Base-by-base conservation (phyloP, 805 yeast genomes). In the Barnettozyma vustinii region DNA sequence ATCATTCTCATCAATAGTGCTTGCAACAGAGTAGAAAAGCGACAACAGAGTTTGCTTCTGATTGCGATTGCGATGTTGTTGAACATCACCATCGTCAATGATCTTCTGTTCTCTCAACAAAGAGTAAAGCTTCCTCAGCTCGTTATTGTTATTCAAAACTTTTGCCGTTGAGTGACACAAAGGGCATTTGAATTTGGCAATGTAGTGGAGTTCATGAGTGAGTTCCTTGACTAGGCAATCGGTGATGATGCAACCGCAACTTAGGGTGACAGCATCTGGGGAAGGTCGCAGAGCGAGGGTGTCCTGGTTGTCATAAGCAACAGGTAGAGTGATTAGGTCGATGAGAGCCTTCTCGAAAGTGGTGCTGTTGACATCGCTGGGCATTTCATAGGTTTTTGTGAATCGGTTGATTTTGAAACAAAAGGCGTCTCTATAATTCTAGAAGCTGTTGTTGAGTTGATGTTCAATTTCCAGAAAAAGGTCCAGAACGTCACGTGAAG, bases 241-340 rank as follows among this genome's bases (percentile, higher is more conserved):
- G 1, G 75, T 68, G 5, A 72, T 56, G 2, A 72, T 45, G 54
- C 75, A 71, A 1, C 77, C 77, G 54, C 77, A 73, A 1, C 69
- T 53, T 3, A 72, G 52, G 27, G 68, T 60, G 2, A 66, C 59
- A 4, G 65, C 59, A 48, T 61, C 65, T 1, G 46, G 37, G 2
- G 48, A 53, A 1, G 54, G 53, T 19, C 51, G 47, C 9, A 21
- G 44, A 6, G 52, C 33, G 9, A 56, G 21, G 13, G 43, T 23
- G 18, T 33, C 46, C 5, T 48, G 36, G 21, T 36, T 37, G 23
- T 52, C 52, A 15, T 50, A 36, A n/a, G 48, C n/a, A 12, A 43
- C 44, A 1, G 61, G 59, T 2, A 57, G 35, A 2, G 53, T 49
- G 2, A 57, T 18, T 2, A 53, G 36, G 21, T 48, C 50, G 21